Conservation (phyloP, 139 green algal species). For the Haematococcus lacustris region DNA sequence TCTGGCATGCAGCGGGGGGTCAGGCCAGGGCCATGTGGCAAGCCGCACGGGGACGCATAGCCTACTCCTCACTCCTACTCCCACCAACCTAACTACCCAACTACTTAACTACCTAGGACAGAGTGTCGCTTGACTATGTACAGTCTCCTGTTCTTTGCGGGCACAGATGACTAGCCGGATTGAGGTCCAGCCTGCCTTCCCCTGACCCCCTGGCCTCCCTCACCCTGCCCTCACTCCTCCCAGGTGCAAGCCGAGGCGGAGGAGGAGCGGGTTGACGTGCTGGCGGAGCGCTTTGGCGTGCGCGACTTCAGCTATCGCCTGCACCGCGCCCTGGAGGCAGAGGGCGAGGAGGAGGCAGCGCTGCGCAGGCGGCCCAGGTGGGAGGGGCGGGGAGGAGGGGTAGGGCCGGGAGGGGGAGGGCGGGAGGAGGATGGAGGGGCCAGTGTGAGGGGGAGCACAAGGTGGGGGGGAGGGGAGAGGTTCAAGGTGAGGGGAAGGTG, state of each 20-base stretch:
- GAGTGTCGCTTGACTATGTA: not conserved
- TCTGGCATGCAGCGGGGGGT: too few relatives aligned
- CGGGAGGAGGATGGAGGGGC: not conserved
- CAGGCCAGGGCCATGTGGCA: too few relatives aligned
- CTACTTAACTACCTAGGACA: too few relatives aligned
- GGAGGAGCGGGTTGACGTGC: constrained; percentile 4
- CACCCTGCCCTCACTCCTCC: too few relatives aligned
- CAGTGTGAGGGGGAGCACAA: not conserved
- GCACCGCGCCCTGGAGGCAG: constrained; percentile 46
- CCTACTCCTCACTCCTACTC: too few relatives aligned
- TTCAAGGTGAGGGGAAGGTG: not conserved
- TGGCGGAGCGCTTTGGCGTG: constrained; percentile 41
- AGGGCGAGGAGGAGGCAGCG: constrained; percentile 53
- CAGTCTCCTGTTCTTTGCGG: not conserved
- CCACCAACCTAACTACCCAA: too few relatives aligned
- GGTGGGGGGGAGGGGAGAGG: not conserved
- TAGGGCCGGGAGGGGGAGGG: not conserved
- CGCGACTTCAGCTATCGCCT: constrained; percentile 55
- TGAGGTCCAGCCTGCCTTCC: too few relatives aligned
- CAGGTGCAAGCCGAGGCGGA: not conserved
- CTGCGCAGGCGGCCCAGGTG: constrained; percentile 37
- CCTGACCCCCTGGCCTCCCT: too few relatives aligned
- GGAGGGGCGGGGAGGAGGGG: not conserved
- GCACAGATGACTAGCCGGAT: too few relatives aligned
- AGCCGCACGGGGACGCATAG: too few relatives aligned